Evolutionary conservation across 2,329 filamentous ascomycete genomes (phyloP).

Genomic region (Phialophora macrospora): DNA sequence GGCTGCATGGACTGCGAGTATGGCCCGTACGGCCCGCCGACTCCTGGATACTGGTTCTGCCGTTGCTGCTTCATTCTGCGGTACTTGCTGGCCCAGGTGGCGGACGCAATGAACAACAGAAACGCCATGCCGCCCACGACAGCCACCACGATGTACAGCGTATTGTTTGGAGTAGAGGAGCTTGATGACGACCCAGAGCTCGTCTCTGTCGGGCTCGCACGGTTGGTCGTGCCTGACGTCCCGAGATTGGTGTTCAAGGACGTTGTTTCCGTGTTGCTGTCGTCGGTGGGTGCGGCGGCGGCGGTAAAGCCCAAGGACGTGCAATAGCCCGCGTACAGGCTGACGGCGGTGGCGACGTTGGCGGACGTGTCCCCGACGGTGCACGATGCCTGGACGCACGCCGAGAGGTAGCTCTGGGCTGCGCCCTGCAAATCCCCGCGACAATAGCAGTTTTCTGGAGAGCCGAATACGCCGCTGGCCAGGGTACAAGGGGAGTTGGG

Average conservation of each 20-base stretch:
- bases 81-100: constrained; percentile 8
- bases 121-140: constrained; percentile 11
- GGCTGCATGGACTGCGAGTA: constrained; percentile 6
- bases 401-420: constrained; percentile 10
- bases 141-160: constrained; percentile 11
- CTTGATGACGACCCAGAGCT: not conserved
- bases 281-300: not conserved
- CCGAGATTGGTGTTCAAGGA: constrained; percentile 3
- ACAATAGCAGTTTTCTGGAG: constrained; percentile 17
- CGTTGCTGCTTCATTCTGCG: not conserved
- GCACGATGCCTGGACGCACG: constrained; percentile 15
- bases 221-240: constrained; percentile 8
- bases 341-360: constrained; percentile 9
- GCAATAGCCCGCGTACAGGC: constrained; percentile 17
- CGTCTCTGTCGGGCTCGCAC: not conserved
- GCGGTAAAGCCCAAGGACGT: constrained; percentile 11
- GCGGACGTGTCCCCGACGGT: constrained; percentile 13
- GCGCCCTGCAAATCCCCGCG: constrained; percentile 15
- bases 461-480: not conserved
- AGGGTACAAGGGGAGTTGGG: constrained; percentile 1
- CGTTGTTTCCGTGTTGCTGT: constrained; percentile 12
- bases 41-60: not conserved
- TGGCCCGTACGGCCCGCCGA: not conserved
- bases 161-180: constrained; percentile 1
- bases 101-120: not conserved